These are phyloP conservation scores for Takashimella tepidaria DNA, from an alignment of 1,284 basidiomycete species.

Conservation along the genomic window DNA sequence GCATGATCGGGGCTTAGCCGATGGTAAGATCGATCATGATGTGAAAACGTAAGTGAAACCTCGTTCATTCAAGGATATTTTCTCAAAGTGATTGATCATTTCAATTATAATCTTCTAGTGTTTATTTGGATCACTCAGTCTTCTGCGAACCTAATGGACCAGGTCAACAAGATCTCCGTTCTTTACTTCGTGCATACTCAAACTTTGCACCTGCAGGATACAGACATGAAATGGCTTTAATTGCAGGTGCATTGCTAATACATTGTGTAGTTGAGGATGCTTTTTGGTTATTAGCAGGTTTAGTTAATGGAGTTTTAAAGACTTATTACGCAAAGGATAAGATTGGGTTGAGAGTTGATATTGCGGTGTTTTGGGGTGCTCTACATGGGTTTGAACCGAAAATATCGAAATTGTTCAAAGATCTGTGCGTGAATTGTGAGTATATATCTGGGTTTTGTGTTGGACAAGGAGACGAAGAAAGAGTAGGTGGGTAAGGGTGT, in stretches of 20 bases:
- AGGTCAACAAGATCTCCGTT: conserved; percentile 40
- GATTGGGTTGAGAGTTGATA: conserved; percentile 74
- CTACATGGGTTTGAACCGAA: conserved; percentile 63
- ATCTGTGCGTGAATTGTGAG: conserved; percentile 50
- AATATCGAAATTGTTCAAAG: conserved; percentile 58
- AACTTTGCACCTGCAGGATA: conserved; percentile 62
- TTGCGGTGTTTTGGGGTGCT: conserved; percentile 67
- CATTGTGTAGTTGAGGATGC: conserved; percentile 85
- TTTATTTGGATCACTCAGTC: conserved; percentile 41
- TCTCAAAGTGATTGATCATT: neutral
- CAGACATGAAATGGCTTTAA: conserved; percentile 57
- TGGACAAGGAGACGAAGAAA: neutral
- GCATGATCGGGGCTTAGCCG: conserved; percentile 56
- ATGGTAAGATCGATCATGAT: conserved; percentile 60
- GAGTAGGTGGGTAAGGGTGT: neutral
- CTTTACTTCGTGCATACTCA: conserved; percentile 39
- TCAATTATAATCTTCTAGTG: no score
- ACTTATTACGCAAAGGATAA: conserved; percentile 69
- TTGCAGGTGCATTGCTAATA: conserved; percentile 72
- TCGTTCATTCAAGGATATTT: neutral
- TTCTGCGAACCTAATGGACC: conserved; percentile 30
- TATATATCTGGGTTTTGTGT: neutral
- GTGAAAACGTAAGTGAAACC: conserved; percentile 43
- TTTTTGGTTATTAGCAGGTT: conserved; percentile 70
- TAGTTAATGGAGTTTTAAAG: conserved; percentile 64